Evolutionary conservation across 352 stramenopile genomes (phyloP).

Genomic region (Pythium insidiosum): DNA sequence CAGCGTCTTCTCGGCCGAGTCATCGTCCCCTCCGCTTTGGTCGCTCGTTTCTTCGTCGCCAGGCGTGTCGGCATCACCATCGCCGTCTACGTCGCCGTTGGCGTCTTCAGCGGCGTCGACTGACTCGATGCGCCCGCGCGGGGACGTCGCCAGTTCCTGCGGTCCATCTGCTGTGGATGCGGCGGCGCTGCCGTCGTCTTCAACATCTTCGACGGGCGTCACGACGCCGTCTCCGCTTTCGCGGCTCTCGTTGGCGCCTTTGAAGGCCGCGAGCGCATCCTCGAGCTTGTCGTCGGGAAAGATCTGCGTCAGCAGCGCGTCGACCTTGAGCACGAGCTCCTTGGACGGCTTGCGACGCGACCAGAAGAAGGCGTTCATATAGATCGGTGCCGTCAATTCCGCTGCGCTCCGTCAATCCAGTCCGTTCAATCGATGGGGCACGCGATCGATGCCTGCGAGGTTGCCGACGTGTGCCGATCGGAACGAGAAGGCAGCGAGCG

Average conservation of each 20-base stretch:
- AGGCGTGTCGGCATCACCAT: conserved; percentile 13
- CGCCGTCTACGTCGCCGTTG: conserved; percentile 13
- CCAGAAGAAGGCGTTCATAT: conserved; percentile 83
- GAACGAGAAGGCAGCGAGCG: too few relatives aligned
- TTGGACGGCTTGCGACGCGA: conserved; percentile 57
- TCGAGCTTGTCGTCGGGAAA: conserved; percentile 55
- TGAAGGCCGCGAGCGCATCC: conserved; percentile 36
- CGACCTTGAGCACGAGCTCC: conserved; percentile 65
- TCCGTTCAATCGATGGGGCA: background rate
- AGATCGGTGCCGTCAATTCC: too few relatives aligned
- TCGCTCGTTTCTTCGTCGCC: conserved; percentile 44
- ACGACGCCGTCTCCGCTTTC: conserved; percentile 9
- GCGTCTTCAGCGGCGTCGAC: conserved; percentile 18
- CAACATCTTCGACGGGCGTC: conserved; percentile 3
- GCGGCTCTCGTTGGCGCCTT: conserved; percentile 16
- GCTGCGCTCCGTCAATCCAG: too few relatives aligned
- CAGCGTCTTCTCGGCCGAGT: conserved; percentile 52
- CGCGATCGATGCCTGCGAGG: background rate
- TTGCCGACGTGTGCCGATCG: too few relatives aligned
- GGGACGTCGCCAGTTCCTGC: background rate
- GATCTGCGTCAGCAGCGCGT: conserved; percentile 46
- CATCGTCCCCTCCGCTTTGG: conserved; percentile 43
- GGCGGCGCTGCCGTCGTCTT: background rate
- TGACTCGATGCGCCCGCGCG: conserved; percentile 21
- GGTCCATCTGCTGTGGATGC: background rate